Conservation (phyloP, 2,329 filamentous ascomycete species). For the Ophiostoma novo-ulmi region DNA sequence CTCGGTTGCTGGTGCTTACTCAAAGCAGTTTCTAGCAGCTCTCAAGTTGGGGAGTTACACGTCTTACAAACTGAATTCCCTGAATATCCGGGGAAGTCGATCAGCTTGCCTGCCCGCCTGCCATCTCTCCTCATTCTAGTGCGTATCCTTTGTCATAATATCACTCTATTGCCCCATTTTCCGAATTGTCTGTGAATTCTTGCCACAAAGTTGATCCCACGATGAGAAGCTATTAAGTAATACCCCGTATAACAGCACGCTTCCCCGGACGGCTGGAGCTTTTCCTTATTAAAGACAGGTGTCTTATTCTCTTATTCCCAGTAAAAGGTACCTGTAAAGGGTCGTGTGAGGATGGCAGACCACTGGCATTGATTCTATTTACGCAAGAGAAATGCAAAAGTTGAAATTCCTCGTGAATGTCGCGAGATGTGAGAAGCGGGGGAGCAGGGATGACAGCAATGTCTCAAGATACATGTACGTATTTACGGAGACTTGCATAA, state of each 20-base stretch:
- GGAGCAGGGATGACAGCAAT: not conserved
- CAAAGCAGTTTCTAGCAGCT: not conserved
- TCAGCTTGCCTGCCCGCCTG: not conserved
- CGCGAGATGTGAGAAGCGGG: not conserved
- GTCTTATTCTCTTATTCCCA: not conserved
- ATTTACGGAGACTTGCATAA: not conserved
- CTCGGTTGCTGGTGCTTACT: too few relatives aligned
- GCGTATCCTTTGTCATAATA: not conserved
- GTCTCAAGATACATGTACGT: not conserved
- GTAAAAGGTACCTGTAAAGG: not conserved
- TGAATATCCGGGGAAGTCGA: not conserved
- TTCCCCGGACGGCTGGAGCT: not conserved
- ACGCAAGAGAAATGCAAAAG: constrained; percentile 11
- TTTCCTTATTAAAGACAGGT: not conserved
- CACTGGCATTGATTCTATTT: constrained; percentile 8
- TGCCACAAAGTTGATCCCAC: not conserved
- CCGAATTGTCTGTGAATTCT: not conserved
- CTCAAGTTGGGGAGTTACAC: not conserved
- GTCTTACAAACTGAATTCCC: not conserved
- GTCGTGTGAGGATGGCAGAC: not conserved
- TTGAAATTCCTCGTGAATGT: not conserved
- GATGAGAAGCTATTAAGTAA: constrained; percentile 9
- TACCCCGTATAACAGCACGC: not conserved
- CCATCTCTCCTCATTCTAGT: not conserved
- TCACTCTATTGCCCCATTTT: not conserved